A percentile compares a stretch with the other conserved stretches of the same genome.
These are phyloP conservation scores for Wickerhamiella hasegawae DNA, from an alignment of 805 yeast genomes.

Conservation along the genomic window DNA sequence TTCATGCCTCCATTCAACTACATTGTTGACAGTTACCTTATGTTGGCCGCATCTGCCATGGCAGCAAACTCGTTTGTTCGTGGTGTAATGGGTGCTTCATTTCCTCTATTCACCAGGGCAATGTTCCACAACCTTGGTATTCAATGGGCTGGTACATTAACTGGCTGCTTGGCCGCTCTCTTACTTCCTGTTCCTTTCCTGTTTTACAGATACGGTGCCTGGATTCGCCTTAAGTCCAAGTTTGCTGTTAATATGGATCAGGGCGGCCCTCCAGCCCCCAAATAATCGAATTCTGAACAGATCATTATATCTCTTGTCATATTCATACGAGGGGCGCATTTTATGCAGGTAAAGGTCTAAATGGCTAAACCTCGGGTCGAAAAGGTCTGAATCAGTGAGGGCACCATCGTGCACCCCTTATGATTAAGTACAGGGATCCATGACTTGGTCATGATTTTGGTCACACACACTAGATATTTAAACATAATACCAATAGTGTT, in stretches of 20 bases:
- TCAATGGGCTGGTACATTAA: slow-evolving; percentile 64
- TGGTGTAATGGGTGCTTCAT: slow-evolving; percentile 49
- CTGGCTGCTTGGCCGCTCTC: slow-evolving; percentile 43
- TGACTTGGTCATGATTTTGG: too few relatives aligned
- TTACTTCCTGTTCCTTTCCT: slow-evolving; percentile 54
- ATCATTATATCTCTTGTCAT: too few relatives aligned
- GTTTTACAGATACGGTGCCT: slow-evolving; percentile 42
- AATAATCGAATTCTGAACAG: too few relatives aligned
- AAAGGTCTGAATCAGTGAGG: too few relatives aligned
- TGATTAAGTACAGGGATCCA: too few relatives aligned
- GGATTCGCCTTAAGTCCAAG: slow-evolving; percentile 39
- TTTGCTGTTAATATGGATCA: slow-evolving; percentile 32
- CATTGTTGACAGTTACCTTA: slow-evolving; percentile 52
- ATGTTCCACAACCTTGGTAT: slow-evolving; percentile 56
- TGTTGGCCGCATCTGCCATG: slow-evolving; percentile 67
- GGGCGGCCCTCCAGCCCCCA: too few relatives aligned
- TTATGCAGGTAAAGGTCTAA: too few relatives aligned
- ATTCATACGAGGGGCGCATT: too few relatives aligned
- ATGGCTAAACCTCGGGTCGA: too few relatives aligned
- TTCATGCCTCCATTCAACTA: slow-evolving; percentile 58
- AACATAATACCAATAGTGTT: too few relatives aligned
- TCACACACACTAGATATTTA: too few relatives aligned
- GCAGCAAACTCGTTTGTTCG: slow-evolving; percentile 61
- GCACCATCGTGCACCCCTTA: too few relatives aligned
- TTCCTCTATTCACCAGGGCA: slow-evolving; percentile 54